Conservation (phyloP, 306 rosid genomes). For the Cyamopsis tetragonoloba region DNA sequence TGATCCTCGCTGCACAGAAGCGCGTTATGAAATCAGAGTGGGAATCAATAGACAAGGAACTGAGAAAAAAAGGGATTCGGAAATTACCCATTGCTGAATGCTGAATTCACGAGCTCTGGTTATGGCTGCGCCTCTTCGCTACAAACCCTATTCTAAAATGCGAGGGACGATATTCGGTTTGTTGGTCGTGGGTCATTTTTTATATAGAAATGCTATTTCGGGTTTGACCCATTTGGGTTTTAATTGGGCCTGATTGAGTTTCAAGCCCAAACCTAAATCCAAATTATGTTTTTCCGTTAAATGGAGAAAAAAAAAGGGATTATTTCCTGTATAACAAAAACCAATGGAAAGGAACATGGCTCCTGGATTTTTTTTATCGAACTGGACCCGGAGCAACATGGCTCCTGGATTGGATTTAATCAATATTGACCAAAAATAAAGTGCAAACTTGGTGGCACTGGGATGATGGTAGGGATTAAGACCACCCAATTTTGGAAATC, state of each 20-base stretch:
- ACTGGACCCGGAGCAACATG: no score
- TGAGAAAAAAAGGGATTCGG: background rate
- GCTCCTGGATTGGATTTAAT: no score
- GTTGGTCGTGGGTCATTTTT: background rate
- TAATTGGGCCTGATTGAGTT: background rate
- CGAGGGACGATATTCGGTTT: background rate
- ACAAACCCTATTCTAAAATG: conserved; percentile 40
- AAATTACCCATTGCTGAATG: conserved; percentile 54
- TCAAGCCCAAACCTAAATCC: no score
- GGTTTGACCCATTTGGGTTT: background rate
- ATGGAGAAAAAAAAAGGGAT: no score
- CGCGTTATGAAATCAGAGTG: background rate
- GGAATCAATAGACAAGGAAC: background rate
- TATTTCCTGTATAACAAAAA: no score
- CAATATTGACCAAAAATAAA: no score
- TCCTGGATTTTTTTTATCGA: no score
- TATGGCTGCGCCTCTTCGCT: conserved; percentile 37
- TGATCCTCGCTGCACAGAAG: conserved; percentile 71
- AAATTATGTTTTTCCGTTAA: no score
- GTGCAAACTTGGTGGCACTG: no score
- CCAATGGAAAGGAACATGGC: no score
- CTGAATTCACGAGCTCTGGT: background rate
- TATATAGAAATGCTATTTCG: background rate
- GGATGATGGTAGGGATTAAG: no score
- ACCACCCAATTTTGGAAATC: no score